Evolutionary conservation across 129 eudicot species (phyloP), one percentile per base, ranked within the genome.

Genomic region (Gnaphalium uliginosum): DNA sequence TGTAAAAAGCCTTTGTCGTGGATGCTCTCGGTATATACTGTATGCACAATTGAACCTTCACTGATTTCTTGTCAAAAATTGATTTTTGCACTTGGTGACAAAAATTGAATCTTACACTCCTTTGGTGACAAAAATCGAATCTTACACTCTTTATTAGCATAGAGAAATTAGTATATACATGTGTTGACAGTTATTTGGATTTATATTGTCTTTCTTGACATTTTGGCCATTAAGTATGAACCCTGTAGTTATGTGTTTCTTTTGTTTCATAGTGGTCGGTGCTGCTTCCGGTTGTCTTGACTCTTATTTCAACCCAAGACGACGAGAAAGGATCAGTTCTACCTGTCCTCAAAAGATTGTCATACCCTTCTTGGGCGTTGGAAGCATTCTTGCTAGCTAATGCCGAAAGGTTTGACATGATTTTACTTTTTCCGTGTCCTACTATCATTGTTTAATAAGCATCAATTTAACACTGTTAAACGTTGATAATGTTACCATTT

Each of bases 291-390:
- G 99, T 95, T 84, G 97, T 90, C 66, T 82, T 89, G 82, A 91
- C 96, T 51, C 99, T 95, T 37, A 71, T 95, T 43, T 88, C 99
- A 69, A 87, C 81, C 60, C 96, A 91, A 76, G 87, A 86, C 5
- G 84, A 77, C 3, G 86, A 71, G 0, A 73, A 80, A 41, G 85
- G 83, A 29, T 11, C 67, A 4, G 13, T 83, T 43, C 11, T 85
- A 37, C 69, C 68, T 50, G 35, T 59, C n/a, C n/a, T 95, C 32
- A 89, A 84, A 58, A 68, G 79, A 32, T 41, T 83, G 7, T 84
- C 94, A 74, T 95, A 87, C 66, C 88, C 99, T 56, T 85, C 93
- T 74, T 95, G 97, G 97, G 96, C 95, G 68, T 81, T 91, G 85
- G 99, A 95, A 81, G 97, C 96, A 29, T 89, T 95, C 48, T 71